Percentiles rank a stretch among this genome's conserved stretches.
Conservation (phyloP, 1,139 yeast species). For the Entelexis sorbosivorans region DNA sequence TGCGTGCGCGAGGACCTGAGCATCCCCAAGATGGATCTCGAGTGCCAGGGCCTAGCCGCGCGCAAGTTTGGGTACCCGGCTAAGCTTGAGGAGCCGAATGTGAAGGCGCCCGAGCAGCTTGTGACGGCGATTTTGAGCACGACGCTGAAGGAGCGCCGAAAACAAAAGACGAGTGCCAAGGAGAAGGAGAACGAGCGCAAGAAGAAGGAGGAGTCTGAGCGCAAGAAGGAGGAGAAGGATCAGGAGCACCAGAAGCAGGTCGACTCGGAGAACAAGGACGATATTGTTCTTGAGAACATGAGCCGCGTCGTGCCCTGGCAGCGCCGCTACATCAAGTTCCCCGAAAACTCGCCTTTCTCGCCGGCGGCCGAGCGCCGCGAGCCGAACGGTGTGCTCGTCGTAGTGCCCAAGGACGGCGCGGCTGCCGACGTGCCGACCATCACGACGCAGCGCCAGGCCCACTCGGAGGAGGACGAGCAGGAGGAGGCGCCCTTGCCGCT, state of each 20-base stretch:
- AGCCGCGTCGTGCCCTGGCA: conserved; percentile 90
- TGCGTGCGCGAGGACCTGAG: conserved; percentile 80
- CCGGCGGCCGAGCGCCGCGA: conserved; percentile 79
- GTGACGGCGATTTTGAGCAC: conserved; percentile 92
- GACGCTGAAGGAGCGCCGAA: conserved; percentile 81
- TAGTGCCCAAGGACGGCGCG: conserved; percentile 49
- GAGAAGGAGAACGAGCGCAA: conserved; percentile 28
- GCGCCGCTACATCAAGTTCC: conserved; percentile 67
- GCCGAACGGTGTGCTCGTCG: conserved; percentile 68
- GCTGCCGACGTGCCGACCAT: conserved; percentile 55
- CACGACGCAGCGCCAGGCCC: conserved; percentile 76
- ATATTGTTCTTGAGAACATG: conserved; percentile 60
- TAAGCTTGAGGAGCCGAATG: conserved; percentile 66
- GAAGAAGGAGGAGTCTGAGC: conserved; percentile 16
- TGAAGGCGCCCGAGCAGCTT: conserved; percentile 77
- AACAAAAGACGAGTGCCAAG: conserved; percentile 20
- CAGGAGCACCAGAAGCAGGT: conserved; percentile 25
- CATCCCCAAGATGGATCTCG: conserved; percentile 72
- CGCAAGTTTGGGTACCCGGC: conserved; percentile 88
- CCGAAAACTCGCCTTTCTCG: conserved; percentile 61
- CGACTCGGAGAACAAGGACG: conserved; percentile 17
- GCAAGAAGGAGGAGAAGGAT: conserved; percentile 21
- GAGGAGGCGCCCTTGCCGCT: conserved; percentile 74
- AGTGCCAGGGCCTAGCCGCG: conserved; percentile 56
- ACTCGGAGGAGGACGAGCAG: conserved; percentile 37